Percentiles rank a stretch among this genome's conserved stretches.
phyloP scores from a whole-genome alignment of 1,139 yeast genomes.

The Blastobotrys capitulatus region DNA sequence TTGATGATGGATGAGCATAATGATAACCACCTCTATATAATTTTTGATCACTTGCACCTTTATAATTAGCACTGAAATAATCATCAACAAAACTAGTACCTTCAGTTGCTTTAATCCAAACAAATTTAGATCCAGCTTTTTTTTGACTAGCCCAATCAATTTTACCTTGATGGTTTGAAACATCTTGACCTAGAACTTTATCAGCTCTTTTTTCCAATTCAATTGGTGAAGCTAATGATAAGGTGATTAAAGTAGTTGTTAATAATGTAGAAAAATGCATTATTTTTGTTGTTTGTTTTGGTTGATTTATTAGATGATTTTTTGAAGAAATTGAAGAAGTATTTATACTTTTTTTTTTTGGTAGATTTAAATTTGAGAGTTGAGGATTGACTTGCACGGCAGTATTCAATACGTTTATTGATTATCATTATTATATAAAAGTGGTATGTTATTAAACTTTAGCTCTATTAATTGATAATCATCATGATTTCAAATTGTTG shows the following conservation, averaged over 20 bases:
- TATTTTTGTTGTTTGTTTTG: background rate
- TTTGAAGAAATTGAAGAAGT: no score
- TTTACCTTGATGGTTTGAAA: slow-evolving; percentile 9
- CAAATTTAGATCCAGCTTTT: slow-evolving; percentile 10
- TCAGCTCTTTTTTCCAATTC: background rate
- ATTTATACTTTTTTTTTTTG: background rate
- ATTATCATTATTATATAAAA: no score
- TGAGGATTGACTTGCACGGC: no score
- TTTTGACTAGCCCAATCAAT: slow-evolving; percentile 11
- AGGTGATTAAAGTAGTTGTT: background rate
- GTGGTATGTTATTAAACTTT: no score
- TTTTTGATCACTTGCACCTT: slow-evolving; percentile 7
- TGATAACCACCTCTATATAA: slow-evolving; percentile 12
- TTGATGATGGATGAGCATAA: slow-evolving; percentile 7
- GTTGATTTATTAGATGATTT: background rate
- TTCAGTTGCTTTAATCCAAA: slow-evolving; percentile 12
- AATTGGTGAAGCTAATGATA: background rate
- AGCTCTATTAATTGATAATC: no score
- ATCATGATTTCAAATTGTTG: no score
- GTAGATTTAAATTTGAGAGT: no score
- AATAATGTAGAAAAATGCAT: slow-evolving; percentile 1
- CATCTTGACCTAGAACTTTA: slow-evolving; percentile 11
- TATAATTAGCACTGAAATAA: slow-evolving; percentile 6
- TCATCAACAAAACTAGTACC: slow-evolving; percentile 3
- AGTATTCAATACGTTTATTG: no score